Conservation (phyloP, 2,329 filamentous ascomycete genomes). For the Colletotrichum liaoningense region DNA sequence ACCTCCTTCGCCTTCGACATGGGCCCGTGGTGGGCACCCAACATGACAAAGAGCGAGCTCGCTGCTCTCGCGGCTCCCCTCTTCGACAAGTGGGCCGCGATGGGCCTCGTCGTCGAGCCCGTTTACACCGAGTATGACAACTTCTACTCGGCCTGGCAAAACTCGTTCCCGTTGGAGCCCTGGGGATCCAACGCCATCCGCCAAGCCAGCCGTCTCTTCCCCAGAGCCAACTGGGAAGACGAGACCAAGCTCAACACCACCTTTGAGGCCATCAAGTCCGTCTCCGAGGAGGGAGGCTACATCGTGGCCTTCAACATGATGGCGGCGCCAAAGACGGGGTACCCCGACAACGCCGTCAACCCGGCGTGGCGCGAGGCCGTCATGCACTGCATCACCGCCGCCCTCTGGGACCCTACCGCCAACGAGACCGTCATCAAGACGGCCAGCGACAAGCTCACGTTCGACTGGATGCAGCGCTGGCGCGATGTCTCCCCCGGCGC, state of each 20-base stretch:
- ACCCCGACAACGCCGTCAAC: conserved; percentile 55
- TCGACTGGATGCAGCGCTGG: conserved; percentile 48
- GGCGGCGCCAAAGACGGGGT: conserved; percentile 29
- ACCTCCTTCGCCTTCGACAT: conserved; percentile 45
- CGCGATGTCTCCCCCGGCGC: conserved; percentile 40
- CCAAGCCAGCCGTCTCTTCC: conserved; percentile 47
- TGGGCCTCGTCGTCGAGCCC: conserved; percentile 44
- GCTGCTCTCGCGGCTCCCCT: conserved; percentile 48
- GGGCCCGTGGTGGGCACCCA: conserved; percentile 44
- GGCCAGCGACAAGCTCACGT: conserved; percentile 43
- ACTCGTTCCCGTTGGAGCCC: conserved; percentile 40
- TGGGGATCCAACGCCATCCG: conserved; percentile 41
- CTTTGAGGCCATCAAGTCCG: conserved; percentile 41
- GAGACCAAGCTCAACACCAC: conserved; percentile 42
- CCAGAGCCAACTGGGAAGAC: conserved; percentile 46
- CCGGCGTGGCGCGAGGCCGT: conserved; percentile 60
- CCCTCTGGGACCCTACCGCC: conserved; percentile 44
- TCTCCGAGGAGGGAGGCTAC: conserved; percentile 41
- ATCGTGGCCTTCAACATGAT: conserved; percentile 46
- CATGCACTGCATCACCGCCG: conserved; percentile 46
- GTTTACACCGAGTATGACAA: conserved; percentile 41
- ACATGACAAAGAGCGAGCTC: conserved; percentile 47
- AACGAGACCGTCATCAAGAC: conserved; percentile 45
- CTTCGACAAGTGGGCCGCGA: conserved; percentile 43
- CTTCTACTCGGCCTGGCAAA: conserved; percentile 43